Evolutionary conservation across 805 yeast species (phyloP), one percentile per base, ranked within the genome.

Genomic region (Saturnispora galanensis): DNA sequence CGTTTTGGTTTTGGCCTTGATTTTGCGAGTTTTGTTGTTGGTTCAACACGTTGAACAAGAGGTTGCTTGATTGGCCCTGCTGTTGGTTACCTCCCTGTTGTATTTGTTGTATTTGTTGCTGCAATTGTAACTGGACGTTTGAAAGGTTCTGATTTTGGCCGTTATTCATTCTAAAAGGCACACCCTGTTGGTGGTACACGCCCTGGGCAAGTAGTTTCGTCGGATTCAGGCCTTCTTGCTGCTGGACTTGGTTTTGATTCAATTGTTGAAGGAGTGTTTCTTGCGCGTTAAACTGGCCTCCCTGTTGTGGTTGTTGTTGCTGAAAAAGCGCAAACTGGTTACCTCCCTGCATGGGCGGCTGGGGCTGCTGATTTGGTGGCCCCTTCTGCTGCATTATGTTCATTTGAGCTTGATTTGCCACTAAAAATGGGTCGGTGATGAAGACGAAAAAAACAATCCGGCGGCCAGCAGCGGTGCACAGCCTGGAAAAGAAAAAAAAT

Each of bases 1-100:
- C 53, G 33, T 48, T 56, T 43, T 55, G 50, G 32, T 54, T 62
- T 38, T 62, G 65, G 51, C 30, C 32, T 21, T 38, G n/a, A 5
- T 32, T 37, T 10, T 36, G 40, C 17, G 34, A 41, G 17, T 47
- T 47, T n/a, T 30, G 46, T 28, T 45, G 50, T 28, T 47, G 47
- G 7, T 38, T 40, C 7, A 44, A 12, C 3, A 35, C 21, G 29
- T 41, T 40, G 7, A 31, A 46, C 12, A 31, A 29, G 4, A 26
- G 31, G 16, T 35, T 31, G 18, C 29, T 31, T 32, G 41, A 41
- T 16, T 21, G 39, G 15, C 31, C 31, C 34, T 39, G 43, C 31
- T 39, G 43, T 11, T 31, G 37, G 3, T 35, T 11, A 7, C 26
- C 10, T n/a, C 35, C 33, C 12, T 42, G 45, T n/a, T 42, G 45